Conservation (phyloP, 495 filamentous ascomycete species). For the Hyphodiscus hymeniophilus region DNA sequence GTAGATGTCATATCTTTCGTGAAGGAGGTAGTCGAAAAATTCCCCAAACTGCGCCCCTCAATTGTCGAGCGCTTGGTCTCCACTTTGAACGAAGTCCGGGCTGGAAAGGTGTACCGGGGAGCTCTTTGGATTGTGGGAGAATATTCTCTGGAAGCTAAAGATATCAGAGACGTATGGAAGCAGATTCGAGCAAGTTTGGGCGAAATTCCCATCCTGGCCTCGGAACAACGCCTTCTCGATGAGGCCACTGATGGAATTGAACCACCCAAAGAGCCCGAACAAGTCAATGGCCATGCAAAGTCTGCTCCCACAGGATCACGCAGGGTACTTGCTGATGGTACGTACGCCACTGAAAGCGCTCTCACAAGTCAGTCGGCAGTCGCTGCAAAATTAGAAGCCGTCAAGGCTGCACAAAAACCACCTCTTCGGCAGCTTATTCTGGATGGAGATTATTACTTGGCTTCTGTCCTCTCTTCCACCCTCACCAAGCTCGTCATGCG, state of each 20-base stretch:
- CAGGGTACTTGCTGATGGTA: constrained; percentile 91
- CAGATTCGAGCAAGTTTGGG: constrained; percentile 87
- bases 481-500: constrained; percentile 98
- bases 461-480: constrained; percentile 86
- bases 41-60: constrained; percentile 76
- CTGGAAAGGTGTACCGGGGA: constrained; percentile 95
- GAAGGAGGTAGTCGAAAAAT: constrained; percentile 98
- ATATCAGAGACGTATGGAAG: constrained; percentile 97
- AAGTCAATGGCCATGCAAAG: constrained; percentile 63
- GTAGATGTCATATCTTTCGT: constrained; percentile 98
- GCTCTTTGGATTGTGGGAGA: constrained; percentile 98
- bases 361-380: constrained; percentile 86
- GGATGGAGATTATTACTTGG: constrained; percentile 96
- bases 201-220: constrained; percentile 94
- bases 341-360: constrained; percentile 94
- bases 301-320: constrained; percentile 74
- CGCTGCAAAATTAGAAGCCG: constrained; percentile 87
- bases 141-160: constrained; percentile 85
- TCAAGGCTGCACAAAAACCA: constrained; percentile 95
- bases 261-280: constrained; percentile 53
- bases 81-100: constrained; percentile 86
- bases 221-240: constrained; percentile 85
- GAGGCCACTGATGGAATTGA: constrained; percentile 63
- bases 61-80: constrained; percentile 86
- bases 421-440: constrained; percentile 91